phyloP scores from a whole-genome alignment of 1,139 yeast species.

The Casaregolazyma lundiana region DNA sequence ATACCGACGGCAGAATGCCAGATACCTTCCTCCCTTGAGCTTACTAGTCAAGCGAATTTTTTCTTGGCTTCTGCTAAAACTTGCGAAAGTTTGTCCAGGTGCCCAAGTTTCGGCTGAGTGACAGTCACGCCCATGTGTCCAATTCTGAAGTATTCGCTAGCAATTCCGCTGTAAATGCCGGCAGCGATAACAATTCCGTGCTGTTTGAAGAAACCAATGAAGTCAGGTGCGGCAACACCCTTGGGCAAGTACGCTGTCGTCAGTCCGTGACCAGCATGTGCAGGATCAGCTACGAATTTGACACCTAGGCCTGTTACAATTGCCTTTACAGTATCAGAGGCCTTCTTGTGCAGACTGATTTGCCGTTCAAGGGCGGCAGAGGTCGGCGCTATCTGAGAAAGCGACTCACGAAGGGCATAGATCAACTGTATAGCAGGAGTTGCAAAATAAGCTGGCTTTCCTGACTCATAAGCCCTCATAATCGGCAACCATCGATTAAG shows the following conservation, averaged over 20 bases:
- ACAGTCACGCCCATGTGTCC: constrained; percentile 90
- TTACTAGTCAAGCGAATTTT: constrained; percentile 1
- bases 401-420: constrained; percentile 73
- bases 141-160: constrained; percentile 79
- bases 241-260: constrained; percentile 85
- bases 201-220: constrained; percentile 52
- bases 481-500: constrained; percentile 85
- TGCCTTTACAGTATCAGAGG: constrained; percentile 62
- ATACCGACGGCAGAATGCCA: too few relatives aligned
- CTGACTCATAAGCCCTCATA: constrained; percentile 81
- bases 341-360: constrained; percentile 57
- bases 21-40: background rate
- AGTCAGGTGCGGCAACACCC: constrained; percentile 61
- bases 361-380: constrained; percentile 56
- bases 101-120: constrained; percentile 43
- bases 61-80: constrained; percentile 8
- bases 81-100: constrained; percentile 26
- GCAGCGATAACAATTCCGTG: constrained; percentile 86
- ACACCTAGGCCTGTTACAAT: constrained; percentile 54
- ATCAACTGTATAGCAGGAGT: constrained; percentile 89
- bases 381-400: constrained; percentile 59
- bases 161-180: constrained; percentile 81
- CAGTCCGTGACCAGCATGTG: constrained; percentile 79
- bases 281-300: constrained; percentile 60
- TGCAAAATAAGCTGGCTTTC: constrained; percentile 82